phyloP scores from a whole-genome alignment of 2,329 filamentous ascomycete genomes.

The Chaetomium sp. region DNA sequence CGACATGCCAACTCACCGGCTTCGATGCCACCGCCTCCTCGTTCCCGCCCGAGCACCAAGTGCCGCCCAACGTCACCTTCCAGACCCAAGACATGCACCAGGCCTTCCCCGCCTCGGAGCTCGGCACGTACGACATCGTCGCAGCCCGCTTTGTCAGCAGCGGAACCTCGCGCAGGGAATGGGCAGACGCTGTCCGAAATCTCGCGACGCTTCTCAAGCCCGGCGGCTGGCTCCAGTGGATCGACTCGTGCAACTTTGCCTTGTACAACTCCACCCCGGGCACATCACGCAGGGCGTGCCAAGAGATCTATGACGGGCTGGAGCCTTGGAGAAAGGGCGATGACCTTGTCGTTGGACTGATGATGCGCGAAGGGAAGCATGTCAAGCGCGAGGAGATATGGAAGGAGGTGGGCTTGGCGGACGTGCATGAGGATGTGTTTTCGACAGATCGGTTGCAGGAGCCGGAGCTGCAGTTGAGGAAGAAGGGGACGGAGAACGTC shows the following conservation, averaged over 20 bases:
- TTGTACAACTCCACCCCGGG: neutral
- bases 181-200: neutral
- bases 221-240: conserved; percentile 11
- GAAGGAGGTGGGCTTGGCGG: conserved; percentile 22
- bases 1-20: conserved; percentile 31
- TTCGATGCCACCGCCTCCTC: conserved; percentile 35
- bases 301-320: too few relatives aligned
- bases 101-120: conserved; percentile 32
- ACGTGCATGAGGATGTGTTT: conserved; percentile 32
- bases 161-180: neutral
- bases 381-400: conserved; percentile 4
- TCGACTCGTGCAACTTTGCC: conserved; percentile 10
- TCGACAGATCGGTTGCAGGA: conserved; percentile 31
- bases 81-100: conserved; percentile 32
- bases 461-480: conserved; percentile 19
- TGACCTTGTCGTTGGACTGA: conserved; percentile 24
- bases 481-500: conserved; percentile 29
- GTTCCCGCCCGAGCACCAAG: conserved; percentile 28
- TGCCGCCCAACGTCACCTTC: conserved; percentile 33
- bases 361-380: conserved; percentile 27
- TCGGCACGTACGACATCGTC: conserved; percentile 36
- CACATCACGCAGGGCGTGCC: neutral
- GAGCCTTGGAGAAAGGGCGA: neutral
- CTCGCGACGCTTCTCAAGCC: neutral
- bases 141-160: conserved; percentile 34